These are phyloP conservation scores for Wakefieldia striispora DNA, from an alignment of 768 basidiomycete species.

Conservation along the genomic window DNA sequence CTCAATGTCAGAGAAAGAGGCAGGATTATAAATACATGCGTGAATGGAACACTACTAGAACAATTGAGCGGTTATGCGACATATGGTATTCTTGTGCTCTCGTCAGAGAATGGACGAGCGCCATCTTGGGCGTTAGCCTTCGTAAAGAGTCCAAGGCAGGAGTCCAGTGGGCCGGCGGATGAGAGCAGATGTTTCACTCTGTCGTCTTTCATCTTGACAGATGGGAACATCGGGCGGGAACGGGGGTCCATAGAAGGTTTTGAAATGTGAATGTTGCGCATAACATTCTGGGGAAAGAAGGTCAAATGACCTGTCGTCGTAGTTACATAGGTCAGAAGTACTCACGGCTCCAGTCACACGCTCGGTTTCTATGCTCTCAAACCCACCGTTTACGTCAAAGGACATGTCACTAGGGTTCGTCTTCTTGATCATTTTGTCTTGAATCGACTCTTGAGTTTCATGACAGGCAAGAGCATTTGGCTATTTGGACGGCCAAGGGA, in stretches of 20 bases:
- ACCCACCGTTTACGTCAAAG: slow-evolving; percentile 91
- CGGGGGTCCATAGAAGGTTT: slow-evolving; percentile 82
- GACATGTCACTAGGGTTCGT: slow-evolving; percentile 89
- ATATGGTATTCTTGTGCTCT: slow-evolving; percentile 40
- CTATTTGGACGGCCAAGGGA: slow-evolving; percentile 97
- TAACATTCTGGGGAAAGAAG: slow-evolving; percentile 57
- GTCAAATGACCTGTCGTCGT: slow-evolving; percentile 19
- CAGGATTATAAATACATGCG: slow-evolving; percentile 26
- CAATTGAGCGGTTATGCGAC: slow-evolving; percentile 12
- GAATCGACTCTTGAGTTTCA: slow-evolving; percentile 95
- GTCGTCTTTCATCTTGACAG: slow-evolving; percentile 82
- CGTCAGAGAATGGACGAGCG: slow-evolving; percentile 83
- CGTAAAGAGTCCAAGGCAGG: slow-evolving; percentile 82
- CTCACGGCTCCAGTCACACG: slow-evolving; percentile 80
- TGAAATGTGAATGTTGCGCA: slow-evolving; percentile 79
- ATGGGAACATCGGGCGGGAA: slow-evolving; percentile 70
- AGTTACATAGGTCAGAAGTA: slow-evolving; percentile 25
- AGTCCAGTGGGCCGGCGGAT: slow-evolving; percentile 87
- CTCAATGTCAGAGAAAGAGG: slow-evolving; percentile 4
- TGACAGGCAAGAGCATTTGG: slow-evolving; percentile 96
- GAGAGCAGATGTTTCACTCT: slow-evolving; percentile 74
- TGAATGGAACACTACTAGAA: slow-evolving; percentile 11
- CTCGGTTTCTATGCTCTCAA: slow-evolving; percentile 80
- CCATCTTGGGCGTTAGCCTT: slow-evolving; percentile 84
- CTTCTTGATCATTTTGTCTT: slow-evolving; percentile 92